Evolutionary conservation across 1,139 yeast genomes (phyloP).

Genomic region (Martiniozyma asiatica): DNA sequence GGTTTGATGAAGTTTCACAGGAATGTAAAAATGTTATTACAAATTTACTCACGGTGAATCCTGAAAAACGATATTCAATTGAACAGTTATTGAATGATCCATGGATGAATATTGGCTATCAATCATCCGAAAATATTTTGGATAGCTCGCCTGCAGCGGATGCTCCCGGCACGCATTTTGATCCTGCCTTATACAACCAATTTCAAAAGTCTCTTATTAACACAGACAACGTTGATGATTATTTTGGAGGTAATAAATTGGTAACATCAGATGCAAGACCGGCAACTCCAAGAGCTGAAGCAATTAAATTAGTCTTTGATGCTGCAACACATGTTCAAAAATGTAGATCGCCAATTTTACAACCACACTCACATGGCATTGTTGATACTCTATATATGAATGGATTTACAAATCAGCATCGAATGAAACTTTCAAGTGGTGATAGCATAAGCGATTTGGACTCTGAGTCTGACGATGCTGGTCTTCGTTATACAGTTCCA

Average conservation of each 20-base stretch:
- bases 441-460: slow-evolving; percentile 9
- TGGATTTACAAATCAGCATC: background rate
- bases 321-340: slow-evolving; percentile 21
- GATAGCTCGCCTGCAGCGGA: slow-evolving; percentile 16
- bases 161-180: slow-evolving; percentile 18
- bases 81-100: slow-evolving; percentile 44
- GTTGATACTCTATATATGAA: slow-evolving; percentile 3
- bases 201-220: slow-evolving; percentile 16
- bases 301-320: slow-evolving; percentile 23
- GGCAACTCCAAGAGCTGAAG: slow-evolving; percentile 24
- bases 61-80: slow-evolving; percentile 37
- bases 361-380: background rate
- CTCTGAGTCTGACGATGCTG: slow-evolving; percentile 2
- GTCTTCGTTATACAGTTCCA: too few species aligned
- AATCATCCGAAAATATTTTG: slow-evolving; percentile 8
- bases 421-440: background rate
- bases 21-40: slow-evolving; percentile 44
- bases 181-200: slow-evolving; percentile 15
- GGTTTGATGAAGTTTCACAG: slow-evolving; percentile 51
- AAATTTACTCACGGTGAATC: slow-evolving; percentile 42
- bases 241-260: slow-evolving; percentile 13
- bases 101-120: slow-evolving; percentile 30
- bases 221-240: slow-evolving; percentile 11
- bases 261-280: slow-evolving; percentile 11
- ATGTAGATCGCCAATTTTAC: slow-evolving; percentile 1